A percentile compares a stretch with the other conserved stretches of the same genome.
phyloP scores from a whole-genome alignment of 2,329 filamentous ascomycete genomes.

The Penicillium italicum region DNA sequence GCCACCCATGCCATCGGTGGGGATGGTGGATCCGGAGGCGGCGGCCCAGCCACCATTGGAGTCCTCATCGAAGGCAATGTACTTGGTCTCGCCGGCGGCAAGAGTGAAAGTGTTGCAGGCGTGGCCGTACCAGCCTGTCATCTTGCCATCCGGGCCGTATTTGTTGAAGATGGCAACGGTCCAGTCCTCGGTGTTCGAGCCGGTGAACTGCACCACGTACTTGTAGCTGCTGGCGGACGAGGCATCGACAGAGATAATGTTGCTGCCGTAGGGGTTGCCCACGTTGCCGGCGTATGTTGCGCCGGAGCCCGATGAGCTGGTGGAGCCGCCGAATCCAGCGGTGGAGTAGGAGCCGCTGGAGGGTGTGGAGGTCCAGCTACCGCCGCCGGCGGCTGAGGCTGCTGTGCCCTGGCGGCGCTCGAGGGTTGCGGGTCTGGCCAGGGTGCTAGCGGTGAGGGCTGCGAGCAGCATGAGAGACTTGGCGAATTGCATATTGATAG shows the following conservation, averaged over 20 bases:
- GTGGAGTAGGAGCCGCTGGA: constrained; percentile 25
- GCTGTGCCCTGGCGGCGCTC: constrained; percentile 15
- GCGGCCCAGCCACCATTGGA: constrained; percentile 37
- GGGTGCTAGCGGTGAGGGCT: constrained; percentile 26
- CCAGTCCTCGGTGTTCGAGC: constrained; percentile 33
- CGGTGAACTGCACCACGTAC: constrained; percentile 36
- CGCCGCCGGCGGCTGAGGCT: constrained; percentile 8
- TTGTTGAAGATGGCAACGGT: constrained; percentile 43
- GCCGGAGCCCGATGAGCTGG: constrained; percentile 21
- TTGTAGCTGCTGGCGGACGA: constrained; percentile 33
- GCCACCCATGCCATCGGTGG: constrained; percentile 26
- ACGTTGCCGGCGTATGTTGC: constrained; percentile 38
- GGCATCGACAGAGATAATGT: constrained; percentile 37
- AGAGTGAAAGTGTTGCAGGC: constrained; percentile 33
- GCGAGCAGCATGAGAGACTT: constrained; percentile 33
- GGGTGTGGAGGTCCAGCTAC: constrained; percentile 23
- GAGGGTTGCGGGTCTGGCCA: constrained; percentile 21
- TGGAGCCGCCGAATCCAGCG: constrained; percentile 34
- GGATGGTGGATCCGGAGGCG: constrained; percentile 23
- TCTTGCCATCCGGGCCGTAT: constrained; percentile 32
- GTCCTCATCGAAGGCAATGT: constrained; percentile 37
- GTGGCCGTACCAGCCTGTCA: constrained; percentile 37
- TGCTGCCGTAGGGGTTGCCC: constrained; percentile 40
- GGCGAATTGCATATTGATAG: constrained; percentile 27
- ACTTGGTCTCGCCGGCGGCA: constrained; percentile 33